Base-by-base conservation (phyloP, 768 basidiomycete genomes). In the Rossbeevera mucosa region DNA sequence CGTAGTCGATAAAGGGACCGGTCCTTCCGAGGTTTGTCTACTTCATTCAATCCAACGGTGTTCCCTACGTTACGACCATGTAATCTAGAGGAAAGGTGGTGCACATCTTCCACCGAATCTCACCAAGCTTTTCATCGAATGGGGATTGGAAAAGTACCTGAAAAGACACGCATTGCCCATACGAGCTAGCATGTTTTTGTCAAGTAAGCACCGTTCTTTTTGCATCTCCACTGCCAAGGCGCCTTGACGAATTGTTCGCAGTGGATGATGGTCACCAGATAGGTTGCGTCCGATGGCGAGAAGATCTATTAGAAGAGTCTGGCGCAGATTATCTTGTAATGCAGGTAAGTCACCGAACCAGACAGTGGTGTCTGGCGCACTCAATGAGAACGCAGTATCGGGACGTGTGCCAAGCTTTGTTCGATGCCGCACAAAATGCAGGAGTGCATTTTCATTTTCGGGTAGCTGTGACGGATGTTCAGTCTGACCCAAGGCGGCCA, bases 71-170 rank as follows among this genome's bases (percentile, higher is more conserved):
- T n/a, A n/a, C n/a, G n/a, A n/a, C n/a, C n/a, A n/a, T n/a, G 21
- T 7, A 5, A 29, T 25, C 11, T 43, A 79, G 75, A 66, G 64
- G 31, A 62, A 60, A 43, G 75, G 70, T 13, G 76, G 75, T 7
- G 67, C 75, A 8, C 75, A 79, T 45, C 70, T 81, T 8, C 80
- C 81, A 24, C 82, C 83, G 0, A 85, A 85, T 58, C 74, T 82
- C 70, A 81, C 81, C 45, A 76, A 76, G 49, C 68, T 84, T 2
- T 67, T 85, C 21, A 67, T 72, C 45, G 73, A 79, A 53, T 86
- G 83, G 83, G 82, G 78, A 13, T 70, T 81, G 7, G 74, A 63
- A 21, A 74, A 79, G 22, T 64, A 72, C 11, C 64, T 85, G 31
- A 57, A 30, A 31, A 68, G 70, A 44, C 66, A 74, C 49, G 72